Base-by-base conservation (phyloP, 2,329 filamentous ascomycete genomes). In the Hymenoscyphus albidus region DNA sequence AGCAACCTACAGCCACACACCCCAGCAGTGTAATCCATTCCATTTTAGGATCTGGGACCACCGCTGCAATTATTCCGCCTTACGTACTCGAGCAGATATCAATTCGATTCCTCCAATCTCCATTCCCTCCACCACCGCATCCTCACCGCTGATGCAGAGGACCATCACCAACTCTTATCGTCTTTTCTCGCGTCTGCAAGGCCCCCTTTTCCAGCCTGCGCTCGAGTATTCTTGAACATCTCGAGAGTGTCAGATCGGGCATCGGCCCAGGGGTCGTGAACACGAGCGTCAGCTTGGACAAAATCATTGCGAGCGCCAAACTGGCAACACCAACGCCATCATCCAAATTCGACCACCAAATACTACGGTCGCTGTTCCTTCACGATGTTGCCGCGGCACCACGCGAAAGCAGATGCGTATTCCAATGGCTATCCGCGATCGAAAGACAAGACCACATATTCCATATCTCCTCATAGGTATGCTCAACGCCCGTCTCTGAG, bases 401-500 rank as follows among this genome's bases (percentile, higher is more conserved):
- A 90, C 76, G 80, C 81, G 67, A 80, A 81, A 78, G 88, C 88
- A 77, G 57, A 63, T 55, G 56, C 62, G 40, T 94, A 90, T 78
- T 86, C 89, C 68, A 96, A 95, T 81, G 93, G 92, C 75, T 93
- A 93, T 77, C 89, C 90, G 69, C 84, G 88, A 69, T 85, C 66
- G n/a, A 73, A 71, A 60, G 88, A 88, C 73, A 81, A 80, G 72
- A 80, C 79, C 74, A 91, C 89, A 57, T 94, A 96, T 76, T 92
- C 92, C 70, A 93, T 96, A 74, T 92, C 91, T 71, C 91, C 92
- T 71, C 92, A 97, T 78, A 91, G 92, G 90, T 96, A 85, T 74
- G 83, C 74, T 16, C 64, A 62, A 18, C 31, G 42, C 63, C 54
- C 57, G 40, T 13, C 38, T 48, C 12, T 38, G 38, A n/a, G 39